phyloP scores from a whole-genome alignment of 163 green algal species.

The Scenedesmus sp. region DNA sequence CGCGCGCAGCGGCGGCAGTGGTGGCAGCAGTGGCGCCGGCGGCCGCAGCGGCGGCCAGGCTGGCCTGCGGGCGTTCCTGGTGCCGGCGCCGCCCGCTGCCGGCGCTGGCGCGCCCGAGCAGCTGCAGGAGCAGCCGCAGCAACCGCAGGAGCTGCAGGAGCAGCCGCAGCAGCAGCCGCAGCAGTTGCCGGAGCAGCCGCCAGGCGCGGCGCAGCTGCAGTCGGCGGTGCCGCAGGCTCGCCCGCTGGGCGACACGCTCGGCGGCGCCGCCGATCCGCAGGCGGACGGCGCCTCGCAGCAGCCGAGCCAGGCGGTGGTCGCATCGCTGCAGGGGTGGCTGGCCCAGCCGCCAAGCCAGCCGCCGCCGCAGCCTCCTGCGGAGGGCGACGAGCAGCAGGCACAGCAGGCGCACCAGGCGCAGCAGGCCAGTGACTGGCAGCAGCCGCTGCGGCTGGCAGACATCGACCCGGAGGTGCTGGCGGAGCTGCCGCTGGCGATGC shows the following conservation, averaged over 20 bases:
- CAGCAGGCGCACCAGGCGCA: slow-evolving; percentile 19
- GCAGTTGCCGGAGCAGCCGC: neutral
- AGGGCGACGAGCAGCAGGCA: neutral
- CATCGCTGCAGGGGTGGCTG: neutral
- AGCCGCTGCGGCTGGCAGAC: slow-evolving; percentile 13
- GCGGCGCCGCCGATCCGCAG: too few species aligned
- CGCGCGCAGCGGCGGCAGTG: neutral
- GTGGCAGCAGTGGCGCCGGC: neutral
- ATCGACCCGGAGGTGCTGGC: slow-evolving; percentile 35
- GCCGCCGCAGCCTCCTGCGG: neutral
- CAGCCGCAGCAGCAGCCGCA: slow-evolving; percentile 11
- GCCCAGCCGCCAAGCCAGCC: neutral
- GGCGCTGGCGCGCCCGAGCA: neutral
- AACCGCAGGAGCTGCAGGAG: slow-evolving; percentile 22
- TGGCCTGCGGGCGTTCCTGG: neutral
- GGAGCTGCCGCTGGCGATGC: slow-evolving; percentile 25
- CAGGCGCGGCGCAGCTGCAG: neutral
- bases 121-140: neutral
- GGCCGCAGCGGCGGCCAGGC: neutral
- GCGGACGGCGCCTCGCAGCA: too few species aligned
- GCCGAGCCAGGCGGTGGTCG: slow-evolving; percentile 2
- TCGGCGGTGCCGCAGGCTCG: neutral
- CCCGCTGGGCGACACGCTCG: neutral
- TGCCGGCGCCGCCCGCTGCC: neutral
- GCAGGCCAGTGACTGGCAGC: slow-evolving; percentile 8